Evolutionary conservation across 139 green algal species (phyloP), one percentile per base, ranked within the genome.

Genomic region (Chlamydomonas sp.): DNA sequence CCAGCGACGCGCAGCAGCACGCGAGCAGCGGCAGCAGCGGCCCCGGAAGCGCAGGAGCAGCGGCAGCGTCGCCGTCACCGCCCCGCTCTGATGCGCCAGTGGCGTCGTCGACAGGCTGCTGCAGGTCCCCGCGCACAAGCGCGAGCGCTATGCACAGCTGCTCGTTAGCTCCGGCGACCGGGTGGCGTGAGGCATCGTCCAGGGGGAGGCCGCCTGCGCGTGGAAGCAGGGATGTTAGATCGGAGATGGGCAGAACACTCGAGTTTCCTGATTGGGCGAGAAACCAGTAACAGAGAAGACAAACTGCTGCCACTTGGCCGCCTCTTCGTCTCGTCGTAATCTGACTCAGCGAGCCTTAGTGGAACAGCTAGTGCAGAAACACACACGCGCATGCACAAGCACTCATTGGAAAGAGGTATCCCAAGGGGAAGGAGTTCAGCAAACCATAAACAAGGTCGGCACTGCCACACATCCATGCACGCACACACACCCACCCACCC

Each of bases 71-170:
- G n/a, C n/a, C 39, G 39, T 50, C 39, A 13, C 39, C 39, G 39
- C 8, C 39, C 39, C 13, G 10, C 39, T 50, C 39, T 50, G 8
- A 8, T 8, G 8, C 39, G 8, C 39, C 39, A 50, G 39, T n/a
- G 8, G 39, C 8, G 39, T 13, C 39, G 10, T 50, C 39, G 39
- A 50, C 10, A 13, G 10, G 8, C 10, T 3, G 1, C 6, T 0
- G 3, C 35, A 37, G 3, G 2, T 2, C 48, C 5, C 1, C 20
- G 8, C 34, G 33, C 31, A 82, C 48, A 22, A 73, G 59, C 47
- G 37, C 31, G 38, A 65, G 50, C 16, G 70, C 65, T 1, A 68
- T 30, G 30, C 31, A n/a, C 10, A 74, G 49, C 68, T 72, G 68
- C 64, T 79, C 59, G 2, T 35, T 47, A 2, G 57, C 2, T 6